These are phyloP conservation scores for Xanthoceras sorbifolium DNA, from an alignment of 345 rosid genomes.

Conservation along the genomic window DNA sequence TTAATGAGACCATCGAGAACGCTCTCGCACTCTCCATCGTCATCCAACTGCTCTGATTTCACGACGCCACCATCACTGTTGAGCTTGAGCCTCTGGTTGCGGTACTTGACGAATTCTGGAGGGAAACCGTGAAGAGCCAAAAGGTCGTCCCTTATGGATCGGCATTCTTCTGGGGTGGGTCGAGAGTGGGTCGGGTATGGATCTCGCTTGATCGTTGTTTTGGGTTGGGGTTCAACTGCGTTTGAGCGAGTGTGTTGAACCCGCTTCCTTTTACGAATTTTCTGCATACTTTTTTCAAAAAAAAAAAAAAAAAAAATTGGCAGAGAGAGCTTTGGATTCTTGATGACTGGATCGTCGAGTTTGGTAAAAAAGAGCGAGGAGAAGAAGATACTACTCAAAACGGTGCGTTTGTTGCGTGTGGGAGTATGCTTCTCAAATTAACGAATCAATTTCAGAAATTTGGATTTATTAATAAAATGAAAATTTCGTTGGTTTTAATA, in stretches of 20 bases:
- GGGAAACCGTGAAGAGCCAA: conserved; percentile 64
- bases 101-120: conserved; percentile 57
- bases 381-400: neutral
- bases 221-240: conserved; percentile 21
- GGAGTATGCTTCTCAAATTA: neutral
- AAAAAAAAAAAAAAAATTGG: too few species aligned
- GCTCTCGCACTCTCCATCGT: conserved; percentile 45
- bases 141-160: conserved; percentile 54
- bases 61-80: neutral
- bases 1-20: conserved; percentile 83
- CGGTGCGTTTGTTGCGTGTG: neutral
- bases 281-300: conserved; percentile 39
- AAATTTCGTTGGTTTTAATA: too few species aligned
- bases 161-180: conserved; percentile 57
- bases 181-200: conserved; percentile 50
- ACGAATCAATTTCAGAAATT: too few species aligned
- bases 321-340: neutral
- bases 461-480: too few species aligned
- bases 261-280: conserved; percentile 46
- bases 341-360: neutral
- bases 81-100: conserved; percentile 49
- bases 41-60: conserved; percentile 30
- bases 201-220: conserved; percentile 26
- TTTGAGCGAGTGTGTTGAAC: neutral
- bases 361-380: neutral